Evolutionary conservation across 352 stramenopile species (phyloP).

Genomic region (Bremia lactucae): DNA sequence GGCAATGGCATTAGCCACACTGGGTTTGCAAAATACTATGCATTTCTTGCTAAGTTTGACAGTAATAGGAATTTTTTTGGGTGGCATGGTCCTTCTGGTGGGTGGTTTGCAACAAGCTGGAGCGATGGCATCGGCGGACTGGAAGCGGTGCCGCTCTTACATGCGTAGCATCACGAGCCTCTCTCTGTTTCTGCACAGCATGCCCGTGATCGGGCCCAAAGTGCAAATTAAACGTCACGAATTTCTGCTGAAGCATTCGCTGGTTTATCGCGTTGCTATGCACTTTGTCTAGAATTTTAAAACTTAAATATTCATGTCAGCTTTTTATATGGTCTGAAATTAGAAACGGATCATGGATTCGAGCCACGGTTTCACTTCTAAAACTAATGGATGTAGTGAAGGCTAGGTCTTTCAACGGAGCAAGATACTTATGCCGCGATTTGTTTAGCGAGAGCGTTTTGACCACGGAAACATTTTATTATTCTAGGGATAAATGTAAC

Average conservation of each 20-base stretch:
- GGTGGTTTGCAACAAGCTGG: constrained; percentile 47
- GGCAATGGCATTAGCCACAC: constrained; percentile 36
- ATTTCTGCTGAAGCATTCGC: constrained; percentile 58
- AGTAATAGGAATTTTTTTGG: constrained; percentile 36
- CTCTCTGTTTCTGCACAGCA: constrained; percentile 60
- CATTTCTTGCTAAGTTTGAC: constrained; percentile 41
- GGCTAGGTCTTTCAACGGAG: too few relatives aligned
- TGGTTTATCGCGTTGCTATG: constrained; percentile 53
- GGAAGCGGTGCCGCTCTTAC: constrained; percentile 58
- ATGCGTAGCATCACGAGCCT: constrained; percentile 72
- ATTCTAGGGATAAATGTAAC: too few relatives aligned
- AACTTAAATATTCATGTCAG: too few relatives aligned
- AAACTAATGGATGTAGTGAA: too few relatives aligned
- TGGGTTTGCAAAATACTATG: constrained; percentile 46
- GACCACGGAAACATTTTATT: too few relatives aligned
- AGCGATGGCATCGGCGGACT: constrained; percentile 40
- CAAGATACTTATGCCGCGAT: too few relatives aligned
- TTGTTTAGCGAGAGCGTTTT: too few relatives aligned
- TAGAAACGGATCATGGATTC: too few relatives aligned
- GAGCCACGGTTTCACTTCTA: too few relatives aligned
- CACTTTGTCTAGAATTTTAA: constrained; percentile 46
- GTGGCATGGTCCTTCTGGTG: constrained; percentile 46
- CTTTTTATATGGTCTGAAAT: too few relatives aligned
- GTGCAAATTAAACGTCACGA: constrained; percentile 69
- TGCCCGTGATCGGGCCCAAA: constrained; percentile 52